phyloP scores from a whole-genome alignment of 768 basidiomycete species.

The Tylopilus sp. region DNA sequence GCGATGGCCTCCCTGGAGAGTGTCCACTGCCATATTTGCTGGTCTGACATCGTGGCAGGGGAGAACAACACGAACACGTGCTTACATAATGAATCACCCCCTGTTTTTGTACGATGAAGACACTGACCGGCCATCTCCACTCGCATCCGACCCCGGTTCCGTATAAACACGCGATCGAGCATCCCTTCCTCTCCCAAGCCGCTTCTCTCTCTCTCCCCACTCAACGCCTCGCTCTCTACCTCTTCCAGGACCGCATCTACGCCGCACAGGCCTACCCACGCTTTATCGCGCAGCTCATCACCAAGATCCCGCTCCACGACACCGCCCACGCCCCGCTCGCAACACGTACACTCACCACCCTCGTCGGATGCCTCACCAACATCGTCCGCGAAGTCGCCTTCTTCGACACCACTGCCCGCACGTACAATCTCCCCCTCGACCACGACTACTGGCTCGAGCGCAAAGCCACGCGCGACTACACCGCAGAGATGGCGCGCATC shows the following conservation, averaged over 20 bases:
- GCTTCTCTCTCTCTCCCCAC: conserved; percentile 48
- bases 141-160: conserved; percentile 33
- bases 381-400: conserved; percentile 57
- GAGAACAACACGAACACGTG: too few species aligned
- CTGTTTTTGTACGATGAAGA: background rate
- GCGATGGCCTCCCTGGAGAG: conserved; percentile 53
- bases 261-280: conserved; percentile 72
- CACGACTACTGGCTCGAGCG: conserved; percentile 42
- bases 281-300: conserved; percentile 64
- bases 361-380: conserved; percentile 54
- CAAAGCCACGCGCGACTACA: conserved; percentile 64
- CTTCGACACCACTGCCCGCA: conserved; percentile 50
- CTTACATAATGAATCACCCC: background rate
- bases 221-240: conserved; percentile 53
- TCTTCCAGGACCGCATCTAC: conserved; percentile 72
- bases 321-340: conserved; percentile 5
- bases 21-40: conserved; percentile 47
- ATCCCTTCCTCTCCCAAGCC: conserved; percentile 59
- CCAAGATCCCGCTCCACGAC: conserved; percentile 46
- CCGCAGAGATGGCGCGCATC: conserved; percentile 64
- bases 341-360: conserved; percentile 40
- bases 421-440: conserved; percentile 43
- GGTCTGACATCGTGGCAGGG: conserved; percentile 9
- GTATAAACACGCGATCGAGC: conserved; percentile 48
- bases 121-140: conserved; percentile 33